Evolutionary conservation across 495 filamentous ascomycete genomes (phyloP), one percentile per base, ranked within the genome.

Genomic region (Immersiella caudata): DNA sequence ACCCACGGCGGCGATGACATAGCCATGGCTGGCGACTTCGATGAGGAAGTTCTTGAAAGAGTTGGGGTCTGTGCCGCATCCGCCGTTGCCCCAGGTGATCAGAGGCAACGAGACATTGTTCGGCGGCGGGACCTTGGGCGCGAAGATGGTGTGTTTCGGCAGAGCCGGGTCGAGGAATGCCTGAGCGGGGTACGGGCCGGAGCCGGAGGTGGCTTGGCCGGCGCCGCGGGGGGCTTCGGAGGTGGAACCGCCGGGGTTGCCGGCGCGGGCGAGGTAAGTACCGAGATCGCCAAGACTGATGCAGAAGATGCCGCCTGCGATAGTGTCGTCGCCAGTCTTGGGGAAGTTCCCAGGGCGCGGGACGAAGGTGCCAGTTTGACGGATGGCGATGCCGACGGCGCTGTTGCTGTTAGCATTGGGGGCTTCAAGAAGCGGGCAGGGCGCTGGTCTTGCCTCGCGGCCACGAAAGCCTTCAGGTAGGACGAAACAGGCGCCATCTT

Each of bases 71-170:
- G 70, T 68, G 20, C 40, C 59, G 69, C 76, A 78, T 35, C 70
- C 76, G 50, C 76, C 76, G 67, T 78, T 75, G 55, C 73, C 74
- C 70, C 70, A 78, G 14, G 78, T 65, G 59, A 79, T 55, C 62
- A 77, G 50, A 16, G 60, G 68, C 65, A 82, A 24, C 56, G 70
- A 60, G 29, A 60, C 20, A 14, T 61, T 52, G 21, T 22, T 40
- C 22, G 67, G 52, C 21, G 77, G 36, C 51, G 73, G 61, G 6
- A 60, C 57, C 63, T 72, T 68, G 35, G 71, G 56, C 69, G 76
- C 66, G 29, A 57, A 69, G 58, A 78, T 67, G 54, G 74, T 76
- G 69, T 78, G 75, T 46, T 64, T 59, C n/a, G 68, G 35, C 12
- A 78, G 72, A 2, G 50, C 46, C 11, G 65, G 25, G 67, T 74